Percentiles rank a stretch among this genome's conserved stretches.
Evolutionary conservation across 2,329 filamentous ascomycete species (phyloP).

Genomic region (Niveomyces coronatus): DNA sequence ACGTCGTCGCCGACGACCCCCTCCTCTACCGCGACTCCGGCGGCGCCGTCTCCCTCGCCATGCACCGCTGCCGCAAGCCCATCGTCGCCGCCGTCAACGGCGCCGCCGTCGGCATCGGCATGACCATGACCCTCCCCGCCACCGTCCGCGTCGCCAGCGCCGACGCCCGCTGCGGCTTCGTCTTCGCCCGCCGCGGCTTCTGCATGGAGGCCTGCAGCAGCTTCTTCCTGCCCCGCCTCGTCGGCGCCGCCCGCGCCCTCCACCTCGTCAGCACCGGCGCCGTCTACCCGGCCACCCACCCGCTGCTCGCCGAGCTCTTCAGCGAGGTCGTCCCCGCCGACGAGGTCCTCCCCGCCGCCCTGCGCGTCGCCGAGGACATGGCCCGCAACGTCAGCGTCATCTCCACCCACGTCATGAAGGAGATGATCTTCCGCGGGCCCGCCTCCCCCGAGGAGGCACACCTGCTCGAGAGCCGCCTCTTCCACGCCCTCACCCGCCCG

Average conservation of each 20-base stretch:
- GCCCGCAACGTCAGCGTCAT: constrained; percentile 55
- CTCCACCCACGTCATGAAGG: constrained; percentile 56
- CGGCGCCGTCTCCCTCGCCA: constrained; percentile 42
- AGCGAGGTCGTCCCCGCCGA: constrained; percentile 51
- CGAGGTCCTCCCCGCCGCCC: constrained; percentile 51
- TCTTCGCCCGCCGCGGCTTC: constrained; percentile 60
- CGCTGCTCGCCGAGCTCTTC: constrained; percentile 51
- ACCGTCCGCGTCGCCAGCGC: constrained; percentile 42
- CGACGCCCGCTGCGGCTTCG: constrained; percentile 60
- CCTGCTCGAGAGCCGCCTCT: constrained; percentile 55
- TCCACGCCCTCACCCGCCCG: constrained; percentile 46
- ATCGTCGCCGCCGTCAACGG: constrained; percentile 50
- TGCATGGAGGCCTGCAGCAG: constrained; percentile 62
- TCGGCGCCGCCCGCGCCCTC: constrained; percentile 53
- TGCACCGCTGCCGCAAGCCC: constrained; percentile 47
- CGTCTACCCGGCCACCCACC: constrained; percentile 42
- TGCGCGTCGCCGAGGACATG: constrained; percentile 57
- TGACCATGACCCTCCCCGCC: constrained; percentile 50
- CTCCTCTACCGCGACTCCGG: constrained; percentile 37
- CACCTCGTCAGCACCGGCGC: constrained; percentile 57
- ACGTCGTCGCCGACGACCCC: constrained; percentile 12
- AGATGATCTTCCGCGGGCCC: constrained; percentile 55
- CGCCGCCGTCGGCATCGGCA: constrained; percentile 48
- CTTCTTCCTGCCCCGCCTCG: constrained; percentile 61
- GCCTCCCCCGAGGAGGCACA: constrained; percentile 58